phyloP scores from a whole-genome alignment of 768 basidiomycete species.

The Harrya chromipes region DNA sequence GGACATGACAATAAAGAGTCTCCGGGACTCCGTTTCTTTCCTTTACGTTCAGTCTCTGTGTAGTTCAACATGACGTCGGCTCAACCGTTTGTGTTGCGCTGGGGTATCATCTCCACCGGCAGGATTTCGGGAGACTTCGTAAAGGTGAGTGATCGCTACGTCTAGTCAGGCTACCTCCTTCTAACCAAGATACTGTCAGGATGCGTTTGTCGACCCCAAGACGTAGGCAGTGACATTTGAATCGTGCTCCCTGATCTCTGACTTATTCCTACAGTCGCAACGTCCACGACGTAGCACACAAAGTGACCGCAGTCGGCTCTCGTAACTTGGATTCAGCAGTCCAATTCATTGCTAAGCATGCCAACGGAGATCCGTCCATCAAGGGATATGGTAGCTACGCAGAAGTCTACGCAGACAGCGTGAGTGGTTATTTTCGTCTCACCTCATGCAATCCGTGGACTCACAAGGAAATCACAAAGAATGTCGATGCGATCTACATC shows the following conservation, averaged over 20 bases:
- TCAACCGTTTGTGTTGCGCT: slow-evolving; percentile 51
- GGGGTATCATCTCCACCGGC: slow-evolving; percentile 90
- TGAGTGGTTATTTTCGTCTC: slow-evolving; percentile 28
- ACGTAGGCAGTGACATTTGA: slow-evolving; percentile 43
- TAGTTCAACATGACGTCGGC: slow-evolving; percentile 15
- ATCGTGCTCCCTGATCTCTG: background rate
- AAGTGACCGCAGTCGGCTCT: slow-evolving; percentile 74
- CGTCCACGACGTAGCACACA: slow-evolving; percentile 64
- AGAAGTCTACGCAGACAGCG: slow-evolving; percentile 69
- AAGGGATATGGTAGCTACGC: slow-evolving; percentile 74
- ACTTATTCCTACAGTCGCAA: slow-evolving; percentile 45
- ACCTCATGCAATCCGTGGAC: background rate
- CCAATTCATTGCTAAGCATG: slow-evolving; percentile 58
- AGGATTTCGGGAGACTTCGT: slow-evolving; percentile 65
- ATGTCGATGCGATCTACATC: slow-evolving; percentile 77
- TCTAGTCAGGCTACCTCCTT: background rate
- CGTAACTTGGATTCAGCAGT: slow-evolving; percentile 65
- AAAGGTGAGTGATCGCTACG: slow-evolving; percentile 43
- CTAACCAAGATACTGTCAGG: slow-evolving; percentile 41
- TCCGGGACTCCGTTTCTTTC: background rate
- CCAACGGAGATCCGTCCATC: slow-evolving; percentile 48
- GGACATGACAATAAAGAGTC: background rate
- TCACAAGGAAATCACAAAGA: slow-evolving; percentile 33
- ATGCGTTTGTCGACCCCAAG: slow-evolving; percentile 70
- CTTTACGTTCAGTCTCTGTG: background rate